Evolutionary conservation across 257 asterid genomes (phyloP).

Genomic region (Eustoma russellianum): DNA sequence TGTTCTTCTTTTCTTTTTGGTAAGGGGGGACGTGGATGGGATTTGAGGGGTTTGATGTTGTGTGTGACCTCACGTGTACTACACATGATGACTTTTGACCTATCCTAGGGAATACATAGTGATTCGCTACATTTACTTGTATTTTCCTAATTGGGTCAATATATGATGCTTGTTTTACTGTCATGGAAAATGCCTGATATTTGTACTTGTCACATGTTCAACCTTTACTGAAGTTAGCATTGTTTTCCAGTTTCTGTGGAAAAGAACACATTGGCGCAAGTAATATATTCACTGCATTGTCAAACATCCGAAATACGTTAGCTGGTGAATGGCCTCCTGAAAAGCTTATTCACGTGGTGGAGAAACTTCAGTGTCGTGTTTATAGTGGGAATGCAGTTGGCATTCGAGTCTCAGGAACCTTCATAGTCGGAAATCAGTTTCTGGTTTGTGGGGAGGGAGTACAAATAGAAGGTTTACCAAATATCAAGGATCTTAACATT

Average conservation of each 20-base stretch:
- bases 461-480: conserved; percentile 85
- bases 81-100: too few species aligned
- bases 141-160: too few species aligned
- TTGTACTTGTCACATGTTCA: conserved; percentile 1
- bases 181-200: too few species aligned
- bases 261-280: conserved; percentile 57
- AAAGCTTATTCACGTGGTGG: conserved; percentile 92
- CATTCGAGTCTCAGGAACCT: conserved; percentile 80
- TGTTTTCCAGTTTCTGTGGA: conserved; percentile 55
- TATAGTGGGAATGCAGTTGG: conserved; percentile 62
- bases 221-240: conserved; percentile 12
- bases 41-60: too few species aligned
- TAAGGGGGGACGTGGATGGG: too few species aligned
- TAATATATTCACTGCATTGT: conserved; percentile 43
- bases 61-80: too few species aligned
- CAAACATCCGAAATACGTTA: conserved; percentile 65
- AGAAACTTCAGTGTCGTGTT: conserved; percentile 87
- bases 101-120: too few species aligned
- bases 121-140: too few species aligned
- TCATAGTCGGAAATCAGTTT: conserved; percentile 84
- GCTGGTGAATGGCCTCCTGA: conserved; percentile 95
- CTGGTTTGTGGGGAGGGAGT: conserved; percentile 93
- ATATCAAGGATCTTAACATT: conserved; percentile 60
- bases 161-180: too few species aligned
- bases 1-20: too few species aligned